These are phyloP conservation scores for Ganoderma sinense DNA, from an alignment of 1,284 basidiomycete species.

Conservation along the genomic window DNA sequence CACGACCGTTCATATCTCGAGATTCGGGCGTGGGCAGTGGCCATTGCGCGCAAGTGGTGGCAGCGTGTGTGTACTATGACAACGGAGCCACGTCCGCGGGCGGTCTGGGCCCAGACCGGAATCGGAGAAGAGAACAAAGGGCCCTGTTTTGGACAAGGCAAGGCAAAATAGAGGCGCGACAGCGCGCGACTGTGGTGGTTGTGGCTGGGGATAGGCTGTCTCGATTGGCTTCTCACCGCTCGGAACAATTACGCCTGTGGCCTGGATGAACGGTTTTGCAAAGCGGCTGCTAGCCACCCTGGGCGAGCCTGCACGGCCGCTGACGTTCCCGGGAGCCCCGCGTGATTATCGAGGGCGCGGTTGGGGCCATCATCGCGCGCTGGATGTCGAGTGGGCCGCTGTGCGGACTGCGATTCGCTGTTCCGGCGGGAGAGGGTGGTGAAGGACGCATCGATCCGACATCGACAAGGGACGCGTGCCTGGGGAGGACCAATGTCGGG, in stretches of 20 bases:
- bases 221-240: constrained; percentile 7
- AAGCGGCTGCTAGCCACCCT: constrained; percentile 16
- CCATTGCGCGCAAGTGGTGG: constrained; percentile 23
- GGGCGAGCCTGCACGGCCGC: constrained; percentile 9
- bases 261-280: constrained; percentile 20
- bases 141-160: constrained; percentile 22
- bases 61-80: constrained; percentile 30
- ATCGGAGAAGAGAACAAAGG: constrained; percentile 27
- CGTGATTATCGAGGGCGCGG: constrained; percentile 21
- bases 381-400: constrained; percentile 6
- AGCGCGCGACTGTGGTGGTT: constrained; percentile 1
- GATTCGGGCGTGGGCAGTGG: constrained; percentile 27
- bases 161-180: constrained; percentile 11
- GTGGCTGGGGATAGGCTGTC: constrained; percentile 5
- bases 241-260: constrained; percentile 29
- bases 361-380: constrained; percentile 8
- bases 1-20: constrained; percentile 25
- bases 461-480: constrained; percentile 25
- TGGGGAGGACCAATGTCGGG: constrained; percentile 16
- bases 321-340: constrained; percentile 9
- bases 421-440: constrained; percentile 6
- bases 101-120: constrained; percentile 21
- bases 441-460: constrained; percentile 28
- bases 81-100: constrained; percentile 24
- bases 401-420: constrained; percentile 19